Evolutionary conservation across 345 rosid genomes (phyloP).

Genomic region (Sonneratia alba): DNA sequence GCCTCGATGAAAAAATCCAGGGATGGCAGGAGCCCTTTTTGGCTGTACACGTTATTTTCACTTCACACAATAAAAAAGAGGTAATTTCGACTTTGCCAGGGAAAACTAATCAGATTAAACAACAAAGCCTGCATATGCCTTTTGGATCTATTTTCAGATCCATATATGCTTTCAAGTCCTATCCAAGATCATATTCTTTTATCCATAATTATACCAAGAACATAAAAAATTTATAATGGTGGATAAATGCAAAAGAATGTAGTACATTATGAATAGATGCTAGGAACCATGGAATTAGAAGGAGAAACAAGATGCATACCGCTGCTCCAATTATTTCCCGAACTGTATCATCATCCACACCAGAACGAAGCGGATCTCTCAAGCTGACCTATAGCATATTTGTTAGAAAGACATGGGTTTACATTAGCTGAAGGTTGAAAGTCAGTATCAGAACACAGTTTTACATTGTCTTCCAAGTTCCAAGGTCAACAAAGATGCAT

Average conservation of each 20-base stretch:
- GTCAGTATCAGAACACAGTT: no score
- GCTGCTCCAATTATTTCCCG: slow-evolving; percentile 83
- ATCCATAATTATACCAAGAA: background rate
- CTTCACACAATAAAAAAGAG: background rate
- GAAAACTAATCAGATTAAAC: background rate
- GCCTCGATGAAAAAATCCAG: background rate
- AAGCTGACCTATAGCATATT: slow-evolving; percentile 59
- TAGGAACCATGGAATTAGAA: background rate
- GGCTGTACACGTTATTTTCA: background rate
- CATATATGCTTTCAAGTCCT: background rate
- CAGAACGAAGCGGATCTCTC: slow-evolving; percentile 80
- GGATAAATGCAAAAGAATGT: background rate
- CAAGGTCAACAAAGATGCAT: background rate
- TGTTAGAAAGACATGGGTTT: slow-evolving; percentile 6
- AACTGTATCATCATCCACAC: slow-evolving; percentile 58
- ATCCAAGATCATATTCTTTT: background rate
- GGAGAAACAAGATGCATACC: slow-evolving; percentile 32
- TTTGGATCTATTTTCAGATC: background rate
- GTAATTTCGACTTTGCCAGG: background rate
- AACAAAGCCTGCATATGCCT: background rate
- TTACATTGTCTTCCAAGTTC: no score
- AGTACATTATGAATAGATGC: background rate
- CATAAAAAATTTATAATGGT: background rate
- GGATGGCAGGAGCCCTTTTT: background rate
- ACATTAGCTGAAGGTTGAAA: background rate